Conservation (phyloP, 106 monocot species). For the Chionographis japonica region DNA sequence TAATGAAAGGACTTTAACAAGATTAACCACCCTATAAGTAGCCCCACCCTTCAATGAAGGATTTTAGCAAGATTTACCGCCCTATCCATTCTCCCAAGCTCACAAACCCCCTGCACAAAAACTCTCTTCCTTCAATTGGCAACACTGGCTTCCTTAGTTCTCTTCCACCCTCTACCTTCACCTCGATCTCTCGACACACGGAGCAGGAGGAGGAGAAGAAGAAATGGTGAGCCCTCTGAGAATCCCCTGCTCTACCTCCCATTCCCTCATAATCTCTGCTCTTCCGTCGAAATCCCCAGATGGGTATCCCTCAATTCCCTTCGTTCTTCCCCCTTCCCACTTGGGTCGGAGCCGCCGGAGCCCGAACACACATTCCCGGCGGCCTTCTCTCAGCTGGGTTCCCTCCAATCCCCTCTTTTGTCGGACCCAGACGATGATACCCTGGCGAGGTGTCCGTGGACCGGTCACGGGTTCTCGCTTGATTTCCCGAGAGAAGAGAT, state of each 20-base stretch:
- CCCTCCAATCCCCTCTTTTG: slow-evolving; percentile 31
- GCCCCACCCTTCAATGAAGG: no score
- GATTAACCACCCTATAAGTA: no score
- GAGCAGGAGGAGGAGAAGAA: slow-evolving; percentile 8
- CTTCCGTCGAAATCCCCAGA: slow-evolving; percentile 5
- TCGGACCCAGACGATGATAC: slow-evolving; percentile 12
- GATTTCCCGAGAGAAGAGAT: slow-evolving; percentile 10
- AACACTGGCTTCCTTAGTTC: slow-evolving; percentile 40
- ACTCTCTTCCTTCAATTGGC: no score
- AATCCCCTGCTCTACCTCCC: neutral
- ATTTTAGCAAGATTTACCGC: no score
- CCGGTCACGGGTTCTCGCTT: neutral
- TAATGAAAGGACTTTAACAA: no score
- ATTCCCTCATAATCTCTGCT: slow-evolving; percentile 1
- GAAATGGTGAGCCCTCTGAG: neutral
- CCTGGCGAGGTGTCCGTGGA: slow-evolving; percentile 7
- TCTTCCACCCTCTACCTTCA: slow-evolving; percentile 19
- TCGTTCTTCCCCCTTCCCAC: slow-evolving; percentile 38
- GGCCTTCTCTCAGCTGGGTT: slow-evolving; percentile 30
- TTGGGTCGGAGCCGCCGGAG: slow-evolving; percentile 34
- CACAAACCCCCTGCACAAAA: no score
- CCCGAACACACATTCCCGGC: slow-evolving; percentile 24
- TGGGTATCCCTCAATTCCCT: slow-evolving; percentile 26
- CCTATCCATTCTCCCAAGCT: no score
- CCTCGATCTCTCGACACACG: slow-evolving; percentile 2